phyloP scores from a whole-genome alignment of 805 yeast species.

The Novakomyces olei region DNA sequence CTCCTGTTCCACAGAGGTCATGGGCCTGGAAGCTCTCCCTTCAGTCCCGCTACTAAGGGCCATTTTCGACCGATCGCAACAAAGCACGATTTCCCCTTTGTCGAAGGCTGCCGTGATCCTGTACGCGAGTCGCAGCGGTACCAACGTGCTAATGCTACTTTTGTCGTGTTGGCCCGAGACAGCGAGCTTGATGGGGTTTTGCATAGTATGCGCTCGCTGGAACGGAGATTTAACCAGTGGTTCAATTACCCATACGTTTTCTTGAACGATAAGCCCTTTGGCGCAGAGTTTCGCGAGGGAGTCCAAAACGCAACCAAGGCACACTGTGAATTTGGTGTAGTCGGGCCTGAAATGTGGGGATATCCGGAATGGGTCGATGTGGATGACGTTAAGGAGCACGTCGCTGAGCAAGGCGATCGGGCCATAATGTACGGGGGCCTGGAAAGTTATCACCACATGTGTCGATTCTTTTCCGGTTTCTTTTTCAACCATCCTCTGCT shows the following conservation, averaged over 20 bases:
- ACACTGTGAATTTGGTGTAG: constrained; percentile 46
- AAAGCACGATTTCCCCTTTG: no score
- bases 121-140: constrained; percentile 17
- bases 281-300: constrained; percentile 33
- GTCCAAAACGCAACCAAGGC: constrained; percentile 35
- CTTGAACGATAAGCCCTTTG: constrained; percentile 58
- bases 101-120: constrained; percentile 31
- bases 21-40: no score
- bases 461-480: constrained; percentile 70
- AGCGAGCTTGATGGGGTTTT: constrained; percentile 59
- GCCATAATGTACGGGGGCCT: constrained; percentile 64
- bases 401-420: constrained; percentile 61
- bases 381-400: constrained; percentile 29
- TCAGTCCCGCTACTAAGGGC: no score
- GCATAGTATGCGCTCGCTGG: constrained; percentile 49
- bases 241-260: constrained; percentile 83
- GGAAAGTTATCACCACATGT: constrained; percentile 81
- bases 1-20: no score
- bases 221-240: constrained; percentile 84
- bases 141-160: constrained; percentile 59
- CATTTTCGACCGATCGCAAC: no score
- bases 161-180: constrained; percentile 67
- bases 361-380: constrained; percentile 30
- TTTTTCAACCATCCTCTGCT: constrained; percentile 66
- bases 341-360: constrained; percentile 44